These are phyloP conservation scores for Cladosporium sphaerospermum DNA, from an alignment of 2,329 filamentous ascomycete genomes.

Conservation along the genomic window DNA sequence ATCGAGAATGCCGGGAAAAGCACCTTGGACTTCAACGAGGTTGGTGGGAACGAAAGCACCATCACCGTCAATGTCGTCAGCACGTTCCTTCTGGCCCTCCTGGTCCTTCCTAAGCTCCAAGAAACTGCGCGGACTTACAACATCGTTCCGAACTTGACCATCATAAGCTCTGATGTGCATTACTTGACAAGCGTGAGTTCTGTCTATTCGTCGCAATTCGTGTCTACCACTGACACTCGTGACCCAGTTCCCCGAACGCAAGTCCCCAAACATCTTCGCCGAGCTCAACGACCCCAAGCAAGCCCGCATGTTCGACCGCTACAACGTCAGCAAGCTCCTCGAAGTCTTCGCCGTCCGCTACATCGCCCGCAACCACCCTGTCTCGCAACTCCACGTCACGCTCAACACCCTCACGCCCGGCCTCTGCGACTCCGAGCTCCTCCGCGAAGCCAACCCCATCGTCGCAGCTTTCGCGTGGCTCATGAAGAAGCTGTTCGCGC, in stretches of 20 bases:
- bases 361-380: slow-evolving; percentile 21
- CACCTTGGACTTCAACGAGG: slow-evolving; percentile 2
- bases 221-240: slow-evolving; percentile 8
- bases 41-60: slow-evolving; percentile 43
- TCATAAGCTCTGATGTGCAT: slow-evolving; percentile 42
- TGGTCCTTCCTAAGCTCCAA: slow-evolving; percentile 48
- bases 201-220: background rate
- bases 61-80: slow-evolving; percentile 50
- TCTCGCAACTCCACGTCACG: slow-evolving; percentile 33
- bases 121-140: slow-evolving; percentile 32
- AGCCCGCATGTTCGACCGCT: slow-evolving; percentile 37
- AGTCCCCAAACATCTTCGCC: slow-evolving; percentile 31
- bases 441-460: slow-evolving; percentile 29
- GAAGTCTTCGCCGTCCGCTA: slow-evolving; percentile 40
- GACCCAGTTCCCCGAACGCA: slow-evolving; percentile 33
- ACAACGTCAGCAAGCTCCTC: slow-evolving; percentile 44
- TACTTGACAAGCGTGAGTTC: slow-evolving; percentile 28
- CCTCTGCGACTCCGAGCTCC: slow-evolving; percentile 45
- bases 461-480: slow-evolving; percentile 10
- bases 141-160: slow-evolving; percentile 31
- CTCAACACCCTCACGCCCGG: slow-evolving; percentile 51
- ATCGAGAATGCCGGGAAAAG: slow-evolving; percentile 35
- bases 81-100: slow-evolving; percentile 45
- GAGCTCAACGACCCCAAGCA: slow-evolving; percentile 32
- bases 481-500: slow-evolving; percentile 24